Base-by-base conservation (phyloP, 805 yeast genomes). In the Hanseniaspora pseudoguilliermondii region DNA sequence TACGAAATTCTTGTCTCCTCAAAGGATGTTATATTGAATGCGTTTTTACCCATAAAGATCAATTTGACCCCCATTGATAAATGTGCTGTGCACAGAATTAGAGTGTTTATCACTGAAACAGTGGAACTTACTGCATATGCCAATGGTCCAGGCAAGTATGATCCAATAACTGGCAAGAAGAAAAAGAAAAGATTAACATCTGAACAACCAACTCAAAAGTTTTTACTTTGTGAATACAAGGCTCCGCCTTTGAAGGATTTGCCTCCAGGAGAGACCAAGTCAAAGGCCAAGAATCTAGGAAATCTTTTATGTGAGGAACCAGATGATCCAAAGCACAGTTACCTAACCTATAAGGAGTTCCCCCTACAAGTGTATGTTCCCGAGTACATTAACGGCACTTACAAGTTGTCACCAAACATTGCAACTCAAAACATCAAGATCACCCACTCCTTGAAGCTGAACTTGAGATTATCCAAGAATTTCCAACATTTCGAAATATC, bases 361-460 rank as follows among this genome's bases (percentile, higher is more conserved):
- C 95, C 88, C 63, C 86, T 87, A 65, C 88, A 86, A 68, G 80
- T 89, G n/a, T 84, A 76, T 60, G 83, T 93, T 23, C 97, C 97
- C 1, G 80, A 81, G 59, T 71, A 72, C 51, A 73, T 87, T 57
- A 77, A 77, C 53, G 78, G 77, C 25, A 76, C 77, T 48, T 76
- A 74, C 54, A 74, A 72, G 57, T 69, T 84, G 32, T 96, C 88
- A 63, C 96, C 97, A 1, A 95, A 93, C 68, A 86, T 96, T 0
- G 80, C 86, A 2, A 83, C 77, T 61, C 79, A 77, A 25, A 82
- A 81, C 62, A 88, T 93, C 59, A 90, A 88, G 69, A 77, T 93
- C 7, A 91, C 86, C 63, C 99, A 93, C 70, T 93, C 98, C 97
- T 82, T 93, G 63, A 93, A 93, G 69, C 77, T 93, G 16, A 84